phyloP scores from a whole-genome alignment of 2,329 filamentous ascomycete genomes.

The Trichophyton verrucosum region DNA sequence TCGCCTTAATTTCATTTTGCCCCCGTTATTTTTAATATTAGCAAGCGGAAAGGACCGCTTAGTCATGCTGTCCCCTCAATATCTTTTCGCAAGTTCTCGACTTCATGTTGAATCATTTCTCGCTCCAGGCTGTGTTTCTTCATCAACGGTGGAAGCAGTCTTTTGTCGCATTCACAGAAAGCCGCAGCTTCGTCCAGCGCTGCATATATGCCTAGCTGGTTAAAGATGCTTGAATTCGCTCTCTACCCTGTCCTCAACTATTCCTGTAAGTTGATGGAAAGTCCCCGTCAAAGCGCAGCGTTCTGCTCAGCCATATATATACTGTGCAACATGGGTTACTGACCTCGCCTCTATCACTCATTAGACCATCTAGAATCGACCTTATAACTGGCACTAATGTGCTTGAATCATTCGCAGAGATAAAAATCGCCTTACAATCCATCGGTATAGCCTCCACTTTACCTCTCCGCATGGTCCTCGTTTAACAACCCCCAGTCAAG shows the following conservation, averaged over 20 bases:
- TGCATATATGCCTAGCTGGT: slow-evolving; percentile 11
- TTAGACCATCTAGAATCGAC: slow-evolving; percentile 1
- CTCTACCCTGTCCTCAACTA: slow-evolving; percentile 16
- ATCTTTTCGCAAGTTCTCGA: slow-evolving; percentile 1
- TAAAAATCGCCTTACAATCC: slow-evolving; percentile 1
- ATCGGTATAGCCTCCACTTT: background rate
- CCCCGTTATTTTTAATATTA: background rate
- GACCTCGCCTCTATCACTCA: background rate
- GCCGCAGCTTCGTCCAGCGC: slow-evolving; percentile 9
- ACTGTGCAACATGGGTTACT: background rate
- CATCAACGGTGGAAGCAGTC: slow-evolving; percentile 1
- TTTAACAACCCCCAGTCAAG: background rate
- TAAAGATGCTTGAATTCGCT: slow-evolving; percentile 25
- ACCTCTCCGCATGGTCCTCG: background rate
- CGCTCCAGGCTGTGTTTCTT: slow-evolving; percentile 1
- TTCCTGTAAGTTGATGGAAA: slow-evolving; percentile 19
- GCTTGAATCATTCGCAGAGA: background rate
- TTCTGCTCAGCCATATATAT: background rate
- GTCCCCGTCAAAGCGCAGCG: background rate
- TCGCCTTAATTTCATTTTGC: background rate
- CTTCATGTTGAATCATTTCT: slow-evolving; percentile 1
- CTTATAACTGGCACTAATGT: slow-evolving; percentile 5
- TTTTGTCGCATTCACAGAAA: background rate
- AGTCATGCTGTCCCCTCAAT: slow-evolving; percentile 5
- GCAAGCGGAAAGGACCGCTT: slow-evolving; percentile 1